These are phyloP conservation scores for Penicillium paxilli DNA, from an alignment of 495 filamentous ascomycete genomes.

Conservation along the genomic window DNA sequence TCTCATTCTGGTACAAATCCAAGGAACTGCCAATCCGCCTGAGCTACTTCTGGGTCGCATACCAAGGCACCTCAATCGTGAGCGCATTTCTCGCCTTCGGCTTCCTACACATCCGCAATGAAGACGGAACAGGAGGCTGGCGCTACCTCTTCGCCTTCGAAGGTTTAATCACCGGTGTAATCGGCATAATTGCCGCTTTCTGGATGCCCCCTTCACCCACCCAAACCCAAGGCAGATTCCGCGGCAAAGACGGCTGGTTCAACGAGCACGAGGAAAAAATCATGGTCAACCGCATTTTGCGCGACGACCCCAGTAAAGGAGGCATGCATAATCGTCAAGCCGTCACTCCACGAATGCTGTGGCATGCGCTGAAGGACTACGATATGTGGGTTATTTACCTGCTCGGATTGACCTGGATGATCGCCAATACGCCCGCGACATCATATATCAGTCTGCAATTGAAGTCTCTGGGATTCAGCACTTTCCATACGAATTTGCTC, in stretches of 20 bases:
- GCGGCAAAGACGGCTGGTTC: slow-evolving; percentile 75
- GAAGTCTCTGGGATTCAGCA: slow-evolving; percentile 58
- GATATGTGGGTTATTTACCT: slow-evolving; percentile 56
- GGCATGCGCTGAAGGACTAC: slow-evolving; percentile 50
- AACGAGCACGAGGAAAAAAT: slow-evolving; percentile 53
- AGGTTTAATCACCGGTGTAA: slow-evolving; percentile 53
- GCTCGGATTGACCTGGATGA: slow-evolving; percentile 49
- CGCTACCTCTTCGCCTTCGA: slow-evolving; percentile 66
- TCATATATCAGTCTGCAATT: slow-evolving; percentile 62
- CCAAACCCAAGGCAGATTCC: slow-evolving; percentile 66
- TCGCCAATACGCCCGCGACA: slow-evolving; percentile 41
- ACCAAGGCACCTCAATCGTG: slow-evolving; percentile 62
- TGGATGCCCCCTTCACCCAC: slow-evolving; percentile 73
- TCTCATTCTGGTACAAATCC: slow-evolving; percentile 76
- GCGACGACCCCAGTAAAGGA: slow-evolving; percentile 73
- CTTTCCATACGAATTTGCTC: slow-evolving; percentile 65
- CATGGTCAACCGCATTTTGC: slow-evolving; percentile 70
- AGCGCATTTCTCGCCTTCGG: slow-evolving; percentile 72
- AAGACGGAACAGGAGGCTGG: slow-evolving; percentile 66
- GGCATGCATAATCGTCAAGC: slow-evolving; percentile 62
- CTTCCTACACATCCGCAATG: slow-evolving; percentile 64
- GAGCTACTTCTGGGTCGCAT: slow-evolving; percentile 72
- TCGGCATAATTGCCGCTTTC: slow-evolving; percentile 64
- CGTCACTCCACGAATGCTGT: slow-evolving; percentile 46
- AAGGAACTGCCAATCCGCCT: slow-evolving; percentile 67